Percentiles rank a stretch among this genome's conserved stretches.
phyloP scores from a whole-genome alignment of 352 stramenopile species.

The Pythium aphanidermatum region DNA sequence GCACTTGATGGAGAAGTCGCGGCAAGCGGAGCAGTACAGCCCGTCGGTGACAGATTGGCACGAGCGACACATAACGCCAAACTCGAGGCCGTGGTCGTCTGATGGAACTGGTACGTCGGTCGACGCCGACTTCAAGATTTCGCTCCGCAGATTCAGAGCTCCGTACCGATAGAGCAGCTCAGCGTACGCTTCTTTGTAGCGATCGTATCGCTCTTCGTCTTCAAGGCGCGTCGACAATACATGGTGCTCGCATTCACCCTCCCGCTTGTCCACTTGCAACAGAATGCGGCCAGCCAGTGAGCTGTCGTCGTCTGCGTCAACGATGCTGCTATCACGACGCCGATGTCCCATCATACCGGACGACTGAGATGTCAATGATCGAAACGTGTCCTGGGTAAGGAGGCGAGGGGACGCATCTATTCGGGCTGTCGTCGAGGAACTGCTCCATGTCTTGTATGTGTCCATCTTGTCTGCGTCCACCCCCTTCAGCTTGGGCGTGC shows the following conservation, averaged over 20 bases:
- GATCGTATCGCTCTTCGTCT: constrained; percentile 61
- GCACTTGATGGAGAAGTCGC: constrained; percentile 74
- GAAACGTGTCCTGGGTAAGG: constrained; percentile 51
- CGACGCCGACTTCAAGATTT: constrained; percentile 53
- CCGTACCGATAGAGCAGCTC: constrained; percentile 80
- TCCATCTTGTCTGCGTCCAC: constrained; percentile 67
- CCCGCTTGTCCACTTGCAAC: constrained; percentile 39
- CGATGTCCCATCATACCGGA: constrained; percentile 22
- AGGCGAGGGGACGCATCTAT: constrained; percentile 28
- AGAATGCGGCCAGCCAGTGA: constrained; percentile 39
- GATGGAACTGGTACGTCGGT: background rate
- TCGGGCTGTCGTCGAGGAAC: constrained; percentile 21
- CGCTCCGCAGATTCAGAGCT: constrained; percentile 57
- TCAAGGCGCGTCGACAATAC: constrained; percentile 44
- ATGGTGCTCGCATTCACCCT: constrained; percentile 29
- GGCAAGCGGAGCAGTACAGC: constrained; percentile 54
- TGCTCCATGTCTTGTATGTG: constrained; percentile 74
- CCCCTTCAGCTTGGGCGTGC: constrained; percentile 22
- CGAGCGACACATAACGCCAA: constrained; percentile 57
- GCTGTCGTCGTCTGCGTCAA: constrained; percentile 23
- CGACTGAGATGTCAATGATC: constrained; percentile 17
- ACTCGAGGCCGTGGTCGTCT: constrained; percentile 39
- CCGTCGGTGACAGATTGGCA: constrained; percentile 45
- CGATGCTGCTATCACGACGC: constrained; percentile 2
- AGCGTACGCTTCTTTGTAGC: constrained; percentile 79